Evolutionary conservation across 2,329 filamentous ascomycete genomes (phyloP), one percentile per base, ranked within the genome.

Genomic region (Lithohypha guttulata): DNA sequence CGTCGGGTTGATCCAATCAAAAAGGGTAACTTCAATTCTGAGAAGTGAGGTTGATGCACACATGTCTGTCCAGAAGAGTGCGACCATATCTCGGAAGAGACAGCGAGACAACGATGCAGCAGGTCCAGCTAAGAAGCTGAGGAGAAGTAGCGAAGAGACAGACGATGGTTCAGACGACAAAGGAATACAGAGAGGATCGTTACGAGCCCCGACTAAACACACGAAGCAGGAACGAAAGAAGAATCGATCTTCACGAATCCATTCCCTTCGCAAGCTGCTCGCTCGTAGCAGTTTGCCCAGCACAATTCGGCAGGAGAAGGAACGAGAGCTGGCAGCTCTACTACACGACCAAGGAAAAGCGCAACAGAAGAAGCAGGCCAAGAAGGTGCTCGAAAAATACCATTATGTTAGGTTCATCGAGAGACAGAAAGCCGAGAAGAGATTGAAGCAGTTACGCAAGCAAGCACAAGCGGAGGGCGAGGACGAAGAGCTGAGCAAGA

Each of bases 351-450:
- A 79, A 36, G 62, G 59, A 11, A 62, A 67, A 17, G 63, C 66
- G 40, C 62, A 66, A 41, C 55, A 57, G 17, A 66, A 69, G 38
- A 64, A 71, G 49, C 59, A 67, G 48, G 63, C 65, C 48, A 64
- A 63, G 33, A 68, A 70, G 43, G 69, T 77, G 61, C 76, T 79
- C 43, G 64, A 64, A 42, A 70, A 68, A 52, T 80, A 77, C 53
- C 75, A 79, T 53, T 77, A 77, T 59, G 68, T 79, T n/a, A 60
- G 75, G n/a, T 80, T 79, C 53, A 68, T 79, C 45, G 75, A 53
- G 42, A 44, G 49, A 14, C 63, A 69, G 48, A 73, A 69, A 48
- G 68, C 65, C 14, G 61, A 61, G 31, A 57, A 67, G 42, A 59
- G 59, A 38, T 53, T 71, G 38, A 70, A 69, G 53, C 59, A 60